Evolutionary conservation across 148 eudicot species (phyloP).

Genomic region (Pharnaceum exiguum): DNA sequence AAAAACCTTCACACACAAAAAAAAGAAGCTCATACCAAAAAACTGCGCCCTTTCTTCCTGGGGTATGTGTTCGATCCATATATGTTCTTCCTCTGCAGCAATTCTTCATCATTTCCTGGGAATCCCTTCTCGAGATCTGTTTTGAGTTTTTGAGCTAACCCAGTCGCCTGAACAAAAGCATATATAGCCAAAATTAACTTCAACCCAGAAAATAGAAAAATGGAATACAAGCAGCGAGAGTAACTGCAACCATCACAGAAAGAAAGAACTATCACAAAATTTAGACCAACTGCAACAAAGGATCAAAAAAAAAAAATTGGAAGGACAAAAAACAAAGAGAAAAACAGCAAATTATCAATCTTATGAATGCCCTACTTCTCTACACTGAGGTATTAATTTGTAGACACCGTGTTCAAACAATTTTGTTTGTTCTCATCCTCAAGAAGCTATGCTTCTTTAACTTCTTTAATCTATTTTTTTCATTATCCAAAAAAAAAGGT

Average conservation of each 20-base stretch:
- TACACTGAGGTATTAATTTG: no score
- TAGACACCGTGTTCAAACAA: no score
- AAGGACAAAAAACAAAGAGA: no score
- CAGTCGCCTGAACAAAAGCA: conserved; percentile 44
- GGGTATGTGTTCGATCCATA: conserved; percentile 96
- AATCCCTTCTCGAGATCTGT: conserved; percentile 71
- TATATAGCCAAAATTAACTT: not conserved
- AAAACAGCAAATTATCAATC: no score
- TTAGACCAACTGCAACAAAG: no score
- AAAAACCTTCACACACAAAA: not conserved
- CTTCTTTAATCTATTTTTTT: no score
- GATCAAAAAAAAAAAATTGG: no score
- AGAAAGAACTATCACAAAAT: not conserved
- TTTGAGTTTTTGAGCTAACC: conserved; percentile 49
- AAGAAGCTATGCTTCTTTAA: no score
- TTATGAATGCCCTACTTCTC: no score
- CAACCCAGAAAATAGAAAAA: not conserved
- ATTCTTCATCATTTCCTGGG: conserved; percentile 51
- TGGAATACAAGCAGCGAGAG: not conserved
- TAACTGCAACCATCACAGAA: not conserved
- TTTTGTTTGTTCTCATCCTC: no score
- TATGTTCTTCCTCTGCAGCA: conserved; percentile 45
- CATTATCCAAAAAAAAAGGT: conserved; percentile 1
- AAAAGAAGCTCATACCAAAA: conserved; percentile 44
- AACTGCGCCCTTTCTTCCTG: conserved; percentile 69